Evolutionary conservation across 164 flowering plant species (phyloP).

Genomic region (Buxus sempervirens): DNA sequence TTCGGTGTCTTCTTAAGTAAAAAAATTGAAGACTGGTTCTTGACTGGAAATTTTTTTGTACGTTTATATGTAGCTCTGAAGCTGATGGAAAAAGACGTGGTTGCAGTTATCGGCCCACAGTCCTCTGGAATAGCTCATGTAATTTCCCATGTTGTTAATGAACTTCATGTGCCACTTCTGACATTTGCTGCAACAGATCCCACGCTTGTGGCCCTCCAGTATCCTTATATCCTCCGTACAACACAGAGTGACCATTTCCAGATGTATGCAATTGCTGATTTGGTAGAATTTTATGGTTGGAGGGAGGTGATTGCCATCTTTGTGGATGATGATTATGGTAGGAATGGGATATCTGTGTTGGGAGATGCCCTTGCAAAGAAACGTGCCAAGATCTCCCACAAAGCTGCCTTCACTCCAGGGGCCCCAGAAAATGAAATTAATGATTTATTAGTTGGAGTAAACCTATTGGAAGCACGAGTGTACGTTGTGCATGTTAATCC

Average conservation of each 20-base stretch:
- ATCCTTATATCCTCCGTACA: slow-evolving; percentile 70
- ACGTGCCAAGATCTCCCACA: slow-evolving; percentile 70
- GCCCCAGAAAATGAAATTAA: slow-evolving; percentile 38
- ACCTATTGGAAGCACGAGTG: slow-evolving; percentile 83
- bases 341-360: slow-evolving; percentile 66
- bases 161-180: slow-evolving; percentile 76
- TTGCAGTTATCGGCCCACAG: slow-evolving; percentile 81
- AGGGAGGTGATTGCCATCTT: slow-evolving; percentile 78
- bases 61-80: slow-evolving; percentile 71
- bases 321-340: slow-evolving; percentile 86
- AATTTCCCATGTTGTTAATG: slow-evolving; percentile 67
- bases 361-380: slow-evolving; percentile 75
- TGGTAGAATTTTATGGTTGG: slow-evolving; percentile 66
- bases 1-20: background rate
- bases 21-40: background rate
- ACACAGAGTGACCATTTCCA: slow-evolving; percentile 76
- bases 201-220: slow-evolving; percentile 68
- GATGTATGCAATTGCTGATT: slow-evolving; percentile 78
- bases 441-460: slow-evolving; percentile 47
- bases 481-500: slow-evolving; percentile 83
- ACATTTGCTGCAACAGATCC: slow-evolving; percentile 93
- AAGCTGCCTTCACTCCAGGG: slow-evolving; percentile 64
- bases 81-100: slow-evolving; percentile 67
- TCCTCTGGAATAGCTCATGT: slow-evolving; percentile 83
- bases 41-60: background rate